Evolutionary conservation across 768 basidiomycete species (phyloP), one percentile per base, ranked within the genome.

Genomic region (Coprinopsis marcescibilis): DNA sequence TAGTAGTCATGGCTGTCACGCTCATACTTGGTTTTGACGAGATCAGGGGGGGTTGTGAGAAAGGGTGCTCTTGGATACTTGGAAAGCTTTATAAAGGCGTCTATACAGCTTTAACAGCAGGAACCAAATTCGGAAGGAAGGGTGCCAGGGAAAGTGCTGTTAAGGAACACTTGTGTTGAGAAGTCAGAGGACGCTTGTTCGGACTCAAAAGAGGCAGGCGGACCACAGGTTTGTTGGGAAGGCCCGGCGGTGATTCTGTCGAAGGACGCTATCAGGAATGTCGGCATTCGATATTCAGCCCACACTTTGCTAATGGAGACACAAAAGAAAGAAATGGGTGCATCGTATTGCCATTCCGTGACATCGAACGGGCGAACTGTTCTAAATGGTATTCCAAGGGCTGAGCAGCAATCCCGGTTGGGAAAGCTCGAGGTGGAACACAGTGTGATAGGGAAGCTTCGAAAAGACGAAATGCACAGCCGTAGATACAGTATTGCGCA

Each of bases 11-110:
- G 13, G 41, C 6, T 15, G 14, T 19, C 14, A 36, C 25, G 43
- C 42, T 49, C 48, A 49, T 44, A 26, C 35, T 49, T 43, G 48
- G 48, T 44, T 36, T 49, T 41, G 39, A 44, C 48, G 30, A 24
- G 36, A 44, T 44, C 43, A 12, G 35, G 23, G 47, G 32, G 24
- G 40, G 40, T 40, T 43, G 34, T 13, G 23, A 37, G 33, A 37
- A 26, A 44, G 33, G 19, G 4, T 4, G 33, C n/a, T 13, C 12
- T n/a, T 33, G 19, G 48, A 44, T 49, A 49, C 42, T 44, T 38
- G 48, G 48, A 12, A n/a, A n/a, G n/a, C 39, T 32, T 27, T 49
- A 24, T 43, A 39, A 24, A 49, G n/a, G 12, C 29, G n/a, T 37
- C 36, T 49, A 19, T 30, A 49, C 48, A 49, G 48, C 48, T 3